These are phyloP conservation scores for Fusarium incarnatum DNA, from an alignment of 2,329 filamentous ascomycete genomes.

Conservation along the genomic window DNA sequence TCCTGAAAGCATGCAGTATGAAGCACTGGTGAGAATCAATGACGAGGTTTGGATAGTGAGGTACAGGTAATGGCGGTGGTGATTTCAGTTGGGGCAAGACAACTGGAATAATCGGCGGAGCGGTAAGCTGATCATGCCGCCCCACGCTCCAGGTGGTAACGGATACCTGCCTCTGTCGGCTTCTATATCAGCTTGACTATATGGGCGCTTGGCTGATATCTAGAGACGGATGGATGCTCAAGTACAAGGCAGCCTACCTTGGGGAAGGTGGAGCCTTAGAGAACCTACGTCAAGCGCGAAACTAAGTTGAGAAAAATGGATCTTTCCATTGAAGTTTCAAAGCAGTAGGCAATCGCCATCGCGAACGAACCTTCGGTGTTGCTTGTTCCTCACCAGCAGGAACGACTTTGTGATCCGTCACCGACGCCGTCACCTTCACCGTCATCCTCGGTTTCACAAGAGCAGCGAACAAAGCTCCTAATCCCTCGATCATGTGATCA, in stretches of 20 bases:
- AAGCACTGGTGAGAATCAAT: not conserved
- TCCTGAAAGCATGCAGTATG: not conserved
- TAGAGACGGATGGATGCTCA: not conserved
- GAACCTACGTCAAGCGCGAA: slow-evolving; percentile 20
- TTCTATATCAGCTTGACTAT: slow-evolving; percentile 6
- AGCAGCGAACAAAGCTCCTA: slow-evolving; percentile 22
- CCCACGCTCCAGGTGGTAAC: slow-evolving; percentile 7
- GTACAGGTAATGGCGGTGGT: not conserved
- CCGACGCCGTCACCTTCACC: not conserved
- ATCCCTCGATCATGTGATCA: slow-evolving; percentile 46
- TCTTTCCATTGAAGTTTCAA: slow-evolving; percentile 10
- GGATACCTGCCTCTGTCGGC: slow-evolving; percentile 30
- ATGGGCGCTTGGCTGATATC: slow-evolving; percentile 7
- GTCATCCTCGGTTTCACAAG: slow-evolving; percentile 33
- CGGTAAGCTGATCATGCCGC: not conserved
- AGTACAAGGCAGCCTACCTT: slow-evolving; percentile 9
- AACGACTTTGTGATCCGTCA: slow-evolving; percentile 38
- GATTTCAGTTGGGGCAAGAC: not conserved
- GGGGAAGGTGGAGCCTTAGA: slow-evolving; percentile 22
- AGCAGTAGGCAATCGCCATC: slow-evolving; percentile 17
- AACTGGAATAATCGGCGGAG: not conserved
- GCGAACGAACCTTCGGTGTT: slow-evolving; percentile 9
- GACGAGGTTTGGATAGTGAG: not conserved
- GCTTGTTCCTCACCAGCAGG: slow-evolving; percentile 16
- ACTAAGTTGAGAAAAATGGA: slow-evolving; percentile 21